phyloP scores from a whole-genome alignment of 1,139 yeast species.

The Blastobotrys serpentis region DNA sequence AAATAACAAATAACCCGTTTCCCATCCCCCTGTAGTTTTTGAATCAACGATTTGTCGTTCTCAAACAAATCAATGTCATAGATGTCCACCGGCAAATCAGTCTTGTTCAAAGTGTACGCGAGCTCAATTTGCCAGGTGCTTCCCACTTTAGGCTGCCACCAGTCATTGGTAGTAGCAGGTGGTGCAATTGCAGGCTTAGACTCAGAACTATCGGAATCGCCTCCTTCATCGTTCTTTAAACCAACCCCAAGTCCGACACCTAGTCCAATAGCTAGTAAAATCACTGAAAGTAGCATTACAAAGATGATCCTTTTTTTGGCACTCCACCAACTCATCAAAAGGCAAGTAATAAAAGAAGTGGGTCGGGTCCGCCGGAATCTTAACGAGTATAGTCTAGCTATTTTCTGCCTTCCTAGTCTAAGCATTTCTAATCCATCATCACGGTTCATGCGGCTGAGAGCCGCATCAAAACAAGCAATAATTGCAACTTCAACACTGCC shows the following conservation, averaged over 20 bases:
- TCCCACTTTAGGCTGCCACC: conserved; percentile 20
- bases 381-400: no score
- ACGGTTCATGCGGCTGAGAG: no score
- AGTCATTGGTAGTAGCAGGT: not conserved
- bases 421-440: no score
- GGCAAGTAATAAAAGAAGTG: not conserved
- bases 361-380: no score
- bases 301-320: not conserved
- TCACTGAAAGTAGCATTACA: not conserved
- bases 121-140: conserved; percentile 23
- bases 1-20: conserved; percentile 24
- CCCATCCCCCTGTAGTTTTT: conserved; percentile 18
- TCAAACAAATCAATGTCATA: conserved; percentile 26
- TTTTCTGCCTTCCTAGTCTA: no score
- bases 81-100: conserved; percentile 18
- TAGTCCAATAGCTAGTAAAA: not conserved
- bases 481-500: no score
- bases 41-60: conserved; percentile 14
- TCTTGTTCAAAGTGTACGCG: conserved; percentile 16
- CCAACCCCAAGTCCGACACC: conserved; percentile 1
- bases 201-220: not conserved
- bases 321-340: not conserved
- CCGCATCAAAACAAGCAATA: no score
- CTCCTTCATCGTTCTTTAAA: not conserved
- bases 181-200: not conserved